phyloP scores from a whole-genome alignment of 768 basidiomycete species.

The Boletus pseudo-olivaceus region DNA sequence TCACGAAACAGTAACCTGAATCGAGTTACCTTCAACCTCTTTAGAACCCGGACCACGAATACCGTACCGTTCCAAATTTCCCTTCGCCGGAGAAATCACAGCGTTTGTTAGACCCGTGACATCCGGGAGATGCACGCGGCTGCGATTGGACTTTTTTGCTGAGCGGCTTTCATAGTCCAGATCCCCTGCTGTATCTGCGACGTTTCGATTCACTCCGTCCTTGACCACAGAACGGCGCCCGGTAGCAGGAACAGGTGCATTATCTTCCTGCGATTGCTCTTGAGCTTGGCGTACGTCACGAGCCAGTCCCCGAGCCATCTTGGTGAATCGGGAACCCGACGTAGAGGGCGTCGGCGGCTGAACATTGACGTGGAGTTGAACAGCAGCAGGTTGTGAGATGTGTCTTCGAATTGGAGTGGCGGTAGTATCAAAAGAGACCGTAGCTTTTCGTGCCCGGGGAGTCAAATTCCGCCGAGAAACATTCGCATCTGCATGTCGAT shows the following conservation, averaged over 20 bases:
- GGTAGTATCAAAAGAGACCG: constrained; percentile 27
- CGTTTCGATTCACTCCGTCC: constrained; percentile 30
- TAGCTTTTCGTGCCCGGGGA: constrained; percentile 32
- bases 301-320: constrained; percentile 52
- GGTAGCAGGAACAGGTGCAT: not conserved
- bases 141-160: constrained; percentile 27
- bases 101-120: constrained; percentile 82
- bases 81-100: constrained; percentile 68
- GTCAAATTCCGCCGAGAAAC: constrained; percentile 27
- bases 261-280: constrained; percentile 14
- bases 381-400: constrained; percentile 14
- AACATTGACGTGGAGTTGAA: constrained; percentile 48
- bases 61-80: constrained; percentile 46
- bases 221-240: constrained; percentile 6
- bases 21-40: constrained; percentile 60
- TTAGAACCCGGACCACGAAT: constrained; percentile 47
- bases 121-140: constrained; percentile 66
- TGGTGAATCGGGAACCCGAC: constrained; percentile 54
- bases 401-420: constrained; percentile 27
- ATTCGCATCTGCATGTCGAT: constrained; percentile 13
- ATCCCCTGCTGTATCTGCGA: constrained; percentile 11
- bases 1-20: not conserved
- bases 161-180: constrained; percentile 4
- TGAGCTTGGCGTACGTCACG: constrained; percentile 51
- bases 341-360: constrained; percentile 62